phyloP scores from a whole-genome alignment of 2,329 filamentous ascomycete species.

The Gnomoniopsis smithogilvyi region DNA sequence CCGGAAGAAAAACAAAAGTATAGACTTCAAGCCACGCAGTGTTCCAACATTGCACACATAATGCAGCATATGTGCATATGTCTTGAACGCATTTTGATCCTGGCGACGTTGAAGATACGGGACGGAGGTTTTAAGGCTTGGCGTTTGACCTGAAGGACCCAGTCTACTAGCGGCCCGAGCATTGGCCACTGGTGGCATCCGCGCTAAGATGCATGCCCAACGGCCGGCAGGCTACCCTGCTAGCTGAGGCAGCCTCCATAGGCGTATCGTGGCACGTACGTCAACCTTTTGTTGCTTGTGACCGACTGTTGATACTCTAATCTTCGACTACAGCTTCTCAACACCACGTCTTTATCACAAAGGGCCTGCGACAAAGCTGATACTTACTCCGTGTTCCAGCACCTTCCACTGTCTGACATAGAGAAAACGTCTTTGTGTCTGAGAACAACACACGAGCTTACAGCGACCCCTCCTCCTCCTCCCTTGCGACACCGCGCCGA shows the following conservation, averaged over 20 bases:
- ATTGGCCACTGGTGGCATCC: neutral
- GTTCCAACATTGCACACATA: no score
- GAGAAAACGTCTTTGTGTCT: neutral
- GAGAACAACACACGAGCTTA: neutral
- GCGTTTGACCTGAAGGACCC: neutral
- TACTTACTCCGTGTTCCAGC: neutral
- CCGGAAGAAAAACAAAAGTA: no score
- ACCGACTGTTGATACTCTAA: neutral
- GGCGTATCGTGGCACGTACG: neutral
- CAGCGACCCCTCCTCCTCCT: neutral
- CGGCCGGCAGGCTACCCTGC: neutral
- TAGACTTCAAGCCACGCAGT: no score
- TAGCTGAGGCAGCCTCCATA: neutral
- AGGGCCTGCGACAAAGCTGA: neutral
- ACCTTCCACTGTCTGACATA: neutral
- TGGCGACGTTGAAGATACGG: no score
- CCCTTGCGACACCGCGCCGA: neutral
- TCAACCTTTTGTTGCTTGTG: slow-evolving; percentile 3
- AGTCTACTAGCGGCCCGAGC: neutral
- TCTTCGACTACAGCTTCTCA: neutral
- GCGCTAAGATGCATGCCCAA: slow-evolving; percentile 1
- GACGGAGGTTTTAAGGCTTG: neutral
- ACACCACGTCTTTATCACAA: neutral
- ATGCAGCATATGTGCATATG: no score
- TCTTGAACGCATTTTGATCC: no score